These are phyloP conservation scores for Cymbopogon flexuosus DNA, from an alignment of 202 grass and related monocot genomes.

Conservation along the genomic window DNA sequence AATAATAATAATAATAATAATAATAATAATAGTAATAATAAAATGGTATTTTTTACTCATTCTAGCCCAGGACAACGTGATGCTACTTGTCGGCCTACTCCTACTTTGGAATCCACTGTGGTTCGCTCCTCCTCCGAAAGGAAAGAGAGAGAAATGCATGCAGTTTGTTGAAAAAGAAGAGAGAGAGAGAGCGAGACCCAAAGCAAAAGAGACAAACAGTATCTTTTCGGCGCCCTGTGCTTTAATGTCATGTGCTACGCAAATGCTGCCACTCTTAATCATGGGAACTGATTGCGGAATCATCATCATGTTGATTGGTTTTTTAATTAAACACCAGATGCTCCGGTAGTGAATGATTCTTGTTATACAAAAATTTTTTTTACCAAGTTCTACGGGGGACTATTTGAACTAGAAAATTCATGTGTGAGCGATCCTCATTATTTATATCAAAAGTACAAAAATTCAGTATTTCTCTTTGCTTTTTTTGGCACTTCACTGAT, in stretches of 20 bases:
- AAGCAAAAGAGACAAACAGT: constrained; percentile 27
- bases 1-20: too few relatives aligned
- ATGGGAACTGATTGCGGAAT: constrained; percentile 20
- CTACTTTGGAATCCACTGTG: neutral
- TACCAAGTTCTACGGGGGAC: too few relatives aligned
- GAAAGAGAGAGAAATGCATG: neutral
- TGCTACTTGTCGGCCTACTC: constrained; percentile 4
- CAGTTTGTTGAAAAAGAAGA: neutral
- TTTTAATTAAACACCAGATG: neutral
- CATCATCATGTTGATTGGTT: neutral
- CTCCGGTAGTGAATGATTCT: too few relatives aligned
- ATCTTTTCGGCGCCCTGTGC: constrained; percentile 12
- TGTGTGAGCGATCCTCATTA: neutral
- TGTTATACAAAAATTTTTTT: too few relatives aligned
- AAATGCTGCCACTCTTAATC: constrained; percentile 29
- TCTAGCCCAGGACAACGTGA: too few relatives aligned
- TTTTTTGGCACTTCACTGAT: neutral
- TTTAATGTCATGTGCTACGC: constrained; percentile 32
- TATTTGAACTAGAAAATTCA: too few relatives aligned
- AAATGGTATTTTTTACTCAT: neutral
- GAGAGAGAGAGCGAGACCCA: neutral
- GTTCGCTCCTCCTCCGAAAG: neutral
- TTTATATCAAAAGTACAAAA: neutral
- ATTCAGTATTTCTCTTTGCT: neutral
- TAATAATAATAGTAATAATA: too few relatives aligned